Conservation (phyloP, 192 early-diverging fungal species). For the Chytriomyces confervae region DNA sequence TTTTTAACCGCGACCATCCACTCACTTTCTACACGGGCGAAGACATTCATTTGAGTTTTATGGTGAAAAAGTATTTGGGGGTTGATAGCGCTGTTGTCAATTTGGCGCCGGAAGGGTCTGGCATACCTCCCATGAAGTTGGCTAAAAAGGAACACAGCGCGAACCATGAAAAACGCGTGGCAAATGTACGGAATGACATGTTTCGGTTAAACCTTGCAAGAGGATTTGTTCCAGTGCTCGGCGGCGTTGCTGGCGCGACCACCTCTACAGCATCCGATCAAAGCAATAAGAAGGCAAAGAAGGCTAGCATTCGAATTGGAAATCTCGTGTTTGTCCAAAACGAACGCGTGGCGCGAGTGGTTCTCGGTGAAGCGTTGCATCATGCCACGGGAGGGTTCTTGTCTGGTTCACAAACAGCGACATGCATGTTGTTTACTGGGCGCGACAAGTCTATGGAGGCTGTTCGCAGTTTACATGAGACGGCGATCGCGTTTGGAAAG, state of each 20-base stretch:
- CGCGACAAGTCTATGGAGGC: neutral
- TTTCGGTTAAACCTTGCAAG: slow-evolving; percentile 26
- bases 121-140: neutral
- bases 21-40: slow-evolving; percentile 30
- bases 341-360: neutral
- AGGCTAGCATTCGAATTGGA: neutral
- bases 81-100: slow-evolving; percentile 3
- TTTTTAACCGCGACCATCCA: slow-evolving; percentile 19
- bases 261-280: too few relatives aligned
- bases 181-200: slow-evolving; percentile 28
- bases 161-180: slow-evolving; percentile 17
- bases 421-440: slow-evolving; percentile 25
- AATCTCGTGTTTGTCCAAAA: slow-evolving; percentile 29
- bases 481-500: slow-evolving; percentile 6
- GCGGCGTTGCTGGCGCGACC: neutral
- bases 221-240: slow-evolving; percentile 7
- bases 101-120: neutral
- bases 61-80: slow-evolving; percentile 23
- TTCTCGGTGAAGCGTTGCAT: neutral
- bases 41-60: slow-evolving; percentile 21
- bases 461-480: neutral
- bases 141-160: slow-evolving; percentile 4
- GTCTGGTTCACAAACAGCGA: neutral
- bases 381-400: too few relatives aligned
- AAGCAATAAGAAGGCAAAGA: too few relatives aligned